phyloP scores from a whole-genome alignment of 345 rosid genomes.

The Citrus trifoliata region DNA sequence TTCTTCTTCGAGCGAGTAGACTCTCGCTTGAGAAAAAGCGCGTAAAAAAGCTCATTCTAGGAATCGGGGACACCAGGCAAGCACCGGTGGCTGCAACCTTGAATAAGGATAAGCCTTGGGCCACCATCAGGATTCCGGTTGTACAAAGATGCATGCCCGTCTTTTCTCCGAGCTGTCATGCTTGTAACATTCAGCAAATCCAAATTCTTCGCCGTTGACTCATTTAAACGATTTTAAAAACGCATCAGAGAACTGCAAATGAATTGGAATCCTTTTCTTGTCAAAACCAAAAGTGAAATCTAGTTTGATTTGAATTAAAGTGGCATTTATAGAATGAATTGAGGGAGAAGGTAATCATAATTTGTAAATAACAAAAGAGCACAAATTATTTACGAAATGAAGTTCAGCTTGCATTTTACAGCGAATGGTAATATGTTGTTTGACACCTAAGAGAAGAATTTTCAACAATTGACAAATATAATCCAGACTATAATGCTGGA shows the following conservation, averaged over 20 bases:
- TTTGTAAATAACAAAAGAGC: no score
- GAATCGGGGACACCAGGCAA: conserved; percentile 71
- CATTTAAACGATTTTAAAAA: conserved; percentile 25
- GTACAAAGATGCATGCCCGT: conserved; percentile 66
- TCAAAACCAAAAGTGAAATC: no score
- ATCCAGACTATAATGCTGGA: not conserved
- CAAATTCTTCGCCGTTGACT: conserved; percentile 24
- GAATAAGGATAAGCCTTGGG: conserved; percentile 47
- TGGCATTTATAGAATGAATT: no score
- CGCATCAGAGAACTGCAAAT: conserved; percentile 33
- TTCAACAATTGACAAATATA: not conserved
- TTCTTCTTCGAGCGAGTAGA: not conserved
- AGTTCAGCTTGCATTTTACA: not conserved
- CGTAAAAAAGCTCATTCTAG: conserved; percentile 59
- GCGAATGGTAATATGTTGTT: not conserved
- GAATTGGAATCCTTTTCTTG: conserved; percentile 10
- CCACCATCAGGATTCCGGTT: conserved; percentile 33
- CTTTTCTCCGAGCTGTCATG: conserved; percentile 55
- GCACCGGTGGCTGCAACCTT: conserved; percentile 86
- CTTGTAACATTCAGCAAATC: conserved; percentile 50
- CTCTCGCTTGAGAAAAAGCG: conserved; percentile 38
- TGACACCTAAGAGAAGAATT: no score
- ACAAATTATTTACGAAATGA: not conserved
- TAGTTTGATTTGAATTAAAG: no score
- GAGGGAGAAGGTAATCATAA: no score